Evolutionary conservation across 2,329 filamentous ascomycete genomes (phyloP), one percentile per base, ranked within the genome.

Genomic region (Calcarisporium arbuscula): DNA sequence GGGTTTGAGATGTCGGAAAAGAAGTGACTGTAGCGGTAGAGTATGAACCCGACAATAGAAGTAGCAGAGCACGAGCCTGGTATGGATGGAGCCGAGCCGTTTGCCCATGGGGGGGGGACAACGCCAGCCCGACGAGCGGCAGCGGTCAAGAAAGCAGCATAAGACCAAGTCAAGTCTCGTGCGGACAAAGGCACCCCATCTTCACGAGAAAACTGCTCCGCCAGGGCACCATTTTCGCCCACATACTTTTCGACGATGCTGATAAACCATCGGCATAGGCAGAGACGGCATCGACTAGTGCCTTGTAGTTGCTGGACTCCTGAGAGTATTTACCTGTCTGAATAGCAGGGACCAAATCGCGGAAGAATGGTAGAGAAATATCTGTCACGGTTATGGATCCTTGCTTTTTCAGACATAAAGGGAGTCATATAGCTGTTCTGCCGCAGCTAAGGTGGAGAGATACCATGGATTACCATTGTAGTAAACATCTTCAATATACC

Each of bases 381-480:
- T 66, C 60, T 5, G 76, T 81, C 30, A 90, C 72, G 1, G 69
- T 72, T 48, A 94, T 70, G 6, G 68, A 78, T 2, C 77, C 78
- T 18, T 68, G 57, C 22, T 65, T 58, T 42, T 80, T 68, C 83
- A 90, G 32, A 82, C 77, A 44, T 81, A 80, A 2, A 88, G 50
- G 1, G 85, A 81, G 47, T 84, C 80, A 54, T 88, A 90, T 4
- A 94, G 71, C 52, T 85, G 80, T 58, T 92, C 85, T 4, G 85
- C 86, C 1, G 83, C 83, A 2, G 83, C 84, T 19, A 87, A 67
- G 1, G 82, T 90, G 47, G 73, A 73, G 10, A 90, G 68, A 48
- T 87, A 85, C 85, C 85, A 92, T 2, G 85, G 85, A 55, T 92
- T 88, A 2, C 84, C 85, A 40, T 76, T 76, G 56, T 80, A 82